Evolutionary conservation across 2,329 filamentous ascomycete genomes (phyloP).

Genomic region (Boeremia lycopersici): DNA sequence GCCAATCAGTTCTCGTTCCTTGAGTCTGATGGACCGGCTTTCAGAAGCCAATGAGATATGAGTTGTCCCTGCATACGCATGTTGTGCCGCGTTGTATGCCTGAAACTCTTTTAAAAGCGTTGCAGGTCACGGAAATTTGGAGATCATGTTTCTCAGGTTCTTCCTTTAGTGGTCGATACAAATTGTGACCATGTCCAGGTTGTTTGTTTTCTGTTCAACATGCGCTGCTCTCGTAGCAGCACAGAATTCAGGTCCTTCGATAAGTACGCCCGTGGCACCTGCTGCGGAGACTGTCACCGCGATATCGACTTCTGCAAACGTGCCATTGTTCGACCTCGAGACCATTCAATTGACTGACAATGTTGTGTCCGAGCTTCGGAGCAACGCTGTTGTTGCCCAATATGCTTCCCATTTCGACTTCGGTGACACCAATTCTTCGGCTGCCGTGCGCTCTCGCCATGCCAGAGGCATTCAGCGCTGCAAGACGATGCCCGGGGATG

Average conservation of each 20-base stretch:
- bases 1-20: conserved; percentile 1
- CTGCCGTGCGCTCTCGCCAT: conserved; percentile 11
- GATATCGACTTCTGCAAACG: conserved; percentile 26
- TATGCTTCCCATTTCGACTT: conserved; percentile 47
- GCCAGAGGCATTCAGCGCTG: conserved; percentile 22
- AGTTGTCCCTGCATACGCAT: neutral
- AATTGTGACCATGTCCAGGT: conserved; percentile 22
- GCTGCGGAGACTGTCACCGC: conserved; percentile 32
- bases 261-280: conserved; percentile 27
- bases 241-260: conserved; percentile 24
- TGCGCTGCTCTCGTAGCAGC: conserved; percentile 23
- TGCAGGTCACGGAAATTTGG: neutral
- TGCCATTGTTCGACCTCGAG: conserved; percentile 30
- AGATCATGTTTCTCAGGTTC: neutral
- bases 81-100: neutral
- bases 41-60: neutral
- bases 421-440: conserved; percentile 22
- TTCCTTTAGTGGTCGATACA: neutral
- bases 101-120: neutral
- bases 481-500: conserved; percentile 40
- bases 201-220: conserved; percentile 19
- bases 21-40: conserved; percentile 19
- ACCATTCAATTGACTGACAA: conserved; percentile 34
- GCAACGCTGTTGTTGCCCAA: conserved; percentile 23
- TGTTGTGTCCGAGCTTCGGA: conserved; percentile 26